phyloP scores from a whole-genome alignment of 2,329 filamentous ascomycete genomes.

The Aspergillus pseudonomiae region DNA sequence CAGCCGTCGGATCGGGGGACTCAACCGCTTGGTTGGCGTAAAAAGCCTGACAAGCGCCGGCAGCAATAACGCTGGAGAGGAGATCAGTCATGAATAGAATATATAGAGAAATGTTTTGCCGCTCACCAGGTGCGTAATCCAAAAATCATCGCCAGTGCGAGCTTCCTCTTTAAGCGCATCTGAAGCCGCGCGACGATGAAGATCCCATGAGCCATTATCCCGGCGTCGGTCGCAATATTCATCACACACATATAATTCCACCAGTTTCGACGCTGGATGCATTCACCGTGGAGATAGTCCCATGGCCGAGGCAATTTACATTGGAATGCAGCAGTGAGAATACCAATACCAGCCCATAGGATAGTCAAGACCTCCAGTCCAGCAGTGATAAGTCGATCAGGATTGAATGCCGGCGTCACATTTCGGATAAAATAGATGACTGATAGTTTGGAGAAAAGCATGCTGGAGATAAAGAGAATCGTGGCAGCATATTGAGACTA shows the following conservation, averaged over 20 bases:
- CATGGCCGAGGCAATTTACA: constrained; percentile 22
- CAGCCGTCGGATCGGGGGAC: constrained; percentile 21
- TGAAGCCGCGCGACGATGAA: constrained; percentile 28
- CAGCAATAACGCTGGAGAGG: constrained; percentile 26
- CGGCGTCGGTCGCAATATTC: constrained; percentile 29
- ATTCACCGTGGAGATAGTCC: constrained; percentile 24
- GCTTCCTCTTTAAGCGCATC: constrained; percentile 23
- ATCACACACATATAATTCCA: constrained; percentile 28
- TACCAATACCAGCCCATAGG: constrained; percentile 20
- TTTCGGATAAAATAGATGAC: constrained; percentile 28
- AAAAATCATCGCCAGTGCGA: constrained; percentile 23
- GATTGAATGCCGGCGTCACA: constrained; percentile 23
- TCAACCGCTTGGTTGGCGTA: constrained; percentile 18
- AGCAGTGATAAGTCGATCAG: constrained; percentile 21
- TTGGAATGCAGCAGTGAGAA: constrained; percentile 26
- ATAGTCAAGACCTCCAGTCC: constrained; percentile 16
- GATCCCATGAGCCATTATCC: constrained; percentile 26
- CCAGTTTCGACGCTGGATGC: constrained; percentile 27
- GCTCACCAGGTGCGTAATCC: constrained; percentile 28
- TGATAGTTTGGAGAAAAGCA: constrained; percentile 30
- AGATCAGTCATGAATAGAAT: background rate
- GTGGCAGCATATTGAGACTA: constrained; percentile 29
- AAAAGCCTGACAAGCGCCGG: constrained; percentile 25
- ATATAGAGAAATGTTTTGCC: too few relatives aligned
- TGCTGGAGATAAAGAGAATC: constrained; percentile 26